Base-by-base conservation (phyloP, 2,329 filamentous ascomycete genomes). In the Ascosphaera apis region DNA sequence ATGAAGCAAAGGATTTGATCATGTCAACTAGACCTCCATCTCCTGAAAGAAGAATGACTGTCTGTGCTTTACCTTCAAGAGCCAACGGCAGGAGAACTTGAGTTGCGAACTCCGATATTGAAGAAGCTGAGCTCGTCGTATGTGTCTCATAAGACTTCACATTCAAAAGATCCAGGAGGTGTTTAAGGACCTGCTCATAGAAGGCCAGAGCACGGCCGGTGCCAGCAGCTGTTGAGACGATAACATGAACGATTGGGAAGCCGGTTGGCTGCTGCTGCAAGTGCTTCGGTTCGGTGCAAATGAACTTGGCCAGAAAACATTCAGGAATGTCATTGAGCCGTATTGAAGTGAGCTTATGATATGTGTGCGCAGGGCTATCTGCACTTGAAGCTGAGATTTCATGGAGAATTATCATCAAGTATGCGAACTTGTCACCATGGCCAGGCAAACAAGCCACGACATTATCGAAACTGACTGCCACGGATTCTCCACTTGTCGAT, bases 1-100 rank as follows among this genome's bases (percentile, higher is more conserved):
- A 42, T 51, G 33, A 47, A 42, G 3, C 60, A 0, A 76, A 61
- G 2, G 67, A 68, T 48, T 93, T 91, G 40, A 92, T 61, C 1
- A 88, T 60, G 45, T 95, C 86, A 13, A 83, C 67, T 2, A 91
- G 54, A 4, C 83, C 86, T 11, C 86, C 86, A 52, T 95, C 86
- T 4, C 86, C 86, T 34, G 78, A 86, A 3, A 93, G 63, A 9
- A 95, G 65, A 19, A 93, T 56, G 17, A 93, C 63, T 0, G 73
- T 72, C 48, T 74, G 68, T 9, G 50, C 44, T 3, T 55, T 43
- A 1, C 61, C 61, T 36, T 54, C 37, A 38, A 60, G 61, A 11
- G 69, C 69, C 27, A 50, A 48, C 2, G 60, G 55, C 9, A 68
- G 53, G 41, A 74, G 56, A 15, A 53, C 47, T 28, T 49, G 44